Percentiles rank a stretch among this genome's conserved stretches.
Conservation (phyloP, 306 rosid species). For the Abrus pulchellus region DNA sequence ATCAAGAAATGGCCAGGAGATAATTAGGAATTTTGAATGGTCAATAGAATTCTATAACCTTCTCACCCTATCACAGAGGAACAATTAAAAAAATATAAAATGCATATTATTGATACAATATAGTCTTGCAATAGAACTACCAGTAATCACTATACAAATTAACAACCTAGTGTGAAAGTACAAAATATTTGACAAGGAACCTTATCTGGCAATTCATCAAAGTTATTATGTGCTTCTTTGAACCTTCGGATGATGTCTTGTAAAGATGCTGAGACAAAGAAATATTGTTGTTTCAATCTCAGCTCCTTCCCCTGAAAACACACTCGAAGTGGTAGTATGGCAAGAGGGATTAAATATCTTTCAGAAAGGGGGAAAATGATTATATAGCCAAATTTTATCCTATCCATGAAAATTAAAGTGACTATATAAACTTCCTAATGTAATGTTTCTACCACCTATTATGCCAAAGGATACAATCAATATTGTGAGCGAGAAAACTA, state of each 20-base stretch:
- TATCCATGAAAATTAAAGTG: conserved; percentile 36
- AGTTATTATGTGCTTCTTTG: conserved; percentile 69
- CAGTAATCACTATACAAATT: conserved; percentile 38
- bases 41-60: conserved; percentile 13
- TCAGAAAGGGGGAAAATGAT: conserved; percentile 8
- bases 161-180: conserved; percentile 31
- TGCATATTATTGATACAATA: conserved; percentile 24
- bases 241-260: conserved; percentile 82
- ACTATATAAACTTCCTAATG: conserved; percentile 25
- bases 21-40: conserved; percentile 25
- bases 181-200: conserved; percentile 52
- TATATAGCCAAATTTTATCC: conserved; percentile 24
- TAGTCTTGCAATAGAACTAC: conserved; percentile 38
- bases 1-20: conserved; percentile 15
- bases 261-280: conserved; percentile 79
- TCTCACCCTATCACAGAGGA: conserved; percentile 26
- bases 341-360: conserved; percentile 21
- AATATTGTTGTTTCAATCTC: conserved; percentile 77
- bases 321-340: conserved; percentile 33
- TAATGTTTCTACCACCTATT: conserved; percentile 21
- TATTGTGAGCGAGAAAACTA: conserved; percentile 32
- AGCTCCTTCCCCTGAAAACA: conserved; percentile 76
- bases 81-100: background rate
- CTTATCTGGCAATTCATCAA: conserved; percentile 75
- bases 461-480: conserved; percentile 32